These are phyloP conservation scores for Atkinsonella hypoxylon DNA, from an alignment of 2,329 filamentous ascomycete species.

Conservation along the genomic window DNA sequence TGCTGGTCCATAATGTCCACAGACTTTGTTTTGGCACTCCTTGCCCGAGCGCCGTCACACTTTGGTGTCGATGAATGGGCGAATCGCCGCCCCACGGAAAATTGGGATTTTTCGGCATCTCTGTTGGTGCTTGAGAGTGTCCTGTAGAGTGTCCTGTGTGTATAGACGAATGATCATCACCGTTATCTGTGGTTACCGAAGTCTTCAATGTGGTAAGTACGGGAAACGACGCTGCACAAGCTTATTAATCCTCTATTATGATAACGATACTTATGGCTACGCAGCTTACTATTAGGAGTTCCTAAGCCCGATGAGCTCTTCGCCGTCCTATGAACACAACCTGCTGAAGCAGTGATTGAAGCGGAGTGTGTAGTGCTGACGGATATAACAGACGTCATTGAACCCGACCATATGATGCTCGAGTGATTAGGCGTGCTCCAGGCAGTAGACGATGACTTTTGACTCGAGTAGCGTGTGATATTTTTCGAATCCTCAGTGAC, in stretches of 20 bases:
- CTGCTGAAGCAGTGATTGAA: not conserved
- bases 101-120: slow-evolving; percentile 19
- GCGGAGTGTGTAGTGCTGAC: not conserved
- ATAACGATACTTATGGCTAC: not conserved
- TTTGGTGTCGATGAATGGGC: slow-evolving; percentile 23
- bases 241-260: not conserved
- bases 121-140: slow-evolving; percentile 5
- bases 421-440: not conserved
- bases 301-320: not conserved
- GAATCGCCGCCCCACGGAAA: slow-evolving; percentile 26
- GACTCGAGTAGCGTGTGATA: not conserved
- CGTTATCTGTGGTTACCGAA: slow-evolving; percentile 5
- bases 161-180: slow-evolving; percentile 11
- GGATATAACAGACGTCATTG: not conserved
- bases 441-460: not conserved
- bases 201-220: slow-evolving; percentile 7
- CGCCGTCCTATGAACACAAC: not conserved
- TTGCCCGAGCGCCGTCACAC: slow-evolving; percentile 15
- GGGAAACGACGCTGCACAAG: not conserved
- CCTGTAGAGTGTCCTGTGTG: not conserved
- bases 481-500: not conserved
- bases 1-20: slow-evolving; percentile 2
- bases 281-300: not conserved
- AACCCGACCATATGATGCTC: not conserved
- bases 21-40: slow-evolving; percentile 10